Evolutionary conservation across 148 eudicot genomes (phyloP), one percentile per base, ranked within the genome.

Genomic region (Cornus controversa): DNA sequence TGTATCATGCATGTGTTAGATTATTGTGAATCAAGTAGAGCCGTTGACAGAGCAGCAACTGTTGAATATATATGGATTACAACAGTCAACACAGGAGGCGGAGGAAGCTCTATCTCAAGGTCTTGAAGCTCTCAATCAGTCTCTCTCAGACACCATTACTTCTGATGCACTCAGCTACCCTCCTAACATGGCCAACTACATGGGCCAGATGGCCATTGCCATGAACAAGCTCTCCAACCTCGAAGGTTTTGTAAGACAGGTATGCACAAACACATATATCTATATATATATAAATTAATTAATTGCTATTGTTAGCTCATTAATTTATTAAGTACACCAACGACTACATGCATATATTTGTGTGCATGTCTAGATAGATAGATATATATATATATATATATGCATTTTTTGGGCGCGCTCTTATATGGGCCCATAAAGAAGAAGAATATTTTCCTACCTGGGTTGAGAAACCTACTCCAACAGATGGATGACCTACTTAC

Each of bases 161-260:
- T 86, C 97, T 2, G 94, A 89, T 72, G 23, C 97, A 3, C 74
- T 91, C 40, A 87, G 83, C 26, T 79, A 78, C 69, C 87, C 93
- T 22, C 84, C 91, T 2, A 89, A 89, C 82, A 90, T 90, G 91
- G 87, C 79, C 75, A 90, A 87, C 75, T 93, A 91, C 86, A 91
- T 91, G 94, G 92, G 91, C 34, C 96, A 90, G 64, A 91, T 95
- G 97, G 97, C 96, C 71, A 65, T 91, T 15, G 98, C 98, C 79
- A 95, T 95, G 81, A 90, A 80, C 86, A 93, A 95, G 76, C 93
- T 95, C 71, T 86, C 94, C 53, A 89, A 91, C 54, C 83, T 93
- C 65, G 98, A 95, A 89, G 90, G 87, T 66, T 93, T 95, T 34
- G 91, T 91, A 3, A 86, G 94, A 87, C 97, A 95, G 97, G 98